phyloP scores from a whole-genome alignment of 768 basidiomycete species.

The Lactarius hatsudake region DNA sequence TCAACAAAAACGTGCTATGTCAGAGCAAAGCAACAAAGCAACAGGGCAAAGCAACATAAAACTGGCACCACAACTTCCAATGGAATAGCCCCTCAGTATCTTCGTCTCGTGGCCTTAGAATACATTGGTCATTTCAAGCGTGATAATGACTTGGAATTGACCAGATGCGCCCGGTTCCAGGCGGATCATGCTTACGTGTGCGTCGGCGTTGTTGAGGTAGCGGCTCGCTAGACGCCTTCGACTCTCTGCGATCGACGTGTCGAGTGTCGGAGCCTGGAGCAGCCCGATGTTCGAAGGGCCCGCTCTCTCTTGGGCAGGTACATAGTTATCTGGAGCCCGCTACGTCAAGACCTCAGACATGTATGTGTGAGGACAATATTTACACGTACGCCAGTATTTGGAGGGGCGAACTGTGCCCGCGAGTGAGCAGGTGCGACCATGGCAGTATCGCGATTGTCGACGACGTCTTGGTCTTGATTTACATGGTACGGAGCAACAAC shows the following conservation, averaged over 20 bases:
- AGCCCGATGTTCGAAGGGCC: not conserved
- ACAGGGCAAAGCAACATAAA: too few relatives aligned
- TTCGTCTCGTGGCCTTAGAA: too few relatives aligned
- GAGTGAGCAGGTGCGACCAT: not conserved
- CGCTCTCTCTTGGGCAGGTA: not conserved
- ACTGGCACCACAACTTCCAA: too few relatives aligned
- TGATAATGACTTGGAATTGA: not conserved
- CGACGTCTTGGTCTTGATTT: not conserved
- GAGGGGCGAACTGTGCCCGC: not conserved
- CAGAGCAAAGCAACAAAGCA: too few relatives aligned
- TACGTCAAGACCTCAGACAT: not conserved
- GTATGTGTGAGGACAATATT: not conserved
- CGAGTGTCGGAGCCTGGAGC: not conserved
- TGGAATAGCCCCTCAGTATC: too few relatives aligned
- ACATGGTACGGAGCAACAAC: not conserved
- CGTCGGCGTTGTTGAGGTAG: constrained; percentile 6
- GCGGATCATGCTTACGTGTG: not conserved
- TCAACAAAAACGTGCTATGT: too few relatives aligned
- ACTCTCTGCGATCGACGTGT: not conserved
- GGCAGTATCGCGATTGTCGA: not conserved
- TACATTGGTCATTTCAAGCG: not conserved
- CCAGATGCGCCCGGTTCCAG: not conserved
- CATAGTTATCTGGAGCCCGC: not conserved
- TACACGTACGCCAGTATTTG: not conserved
- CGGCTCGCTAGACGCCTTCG: constrained; percentile 1